Evolutionary conservation across 148 eudicot genomes (phyloP).

Genomic region (Arctostaphylos glauca): DNA sequence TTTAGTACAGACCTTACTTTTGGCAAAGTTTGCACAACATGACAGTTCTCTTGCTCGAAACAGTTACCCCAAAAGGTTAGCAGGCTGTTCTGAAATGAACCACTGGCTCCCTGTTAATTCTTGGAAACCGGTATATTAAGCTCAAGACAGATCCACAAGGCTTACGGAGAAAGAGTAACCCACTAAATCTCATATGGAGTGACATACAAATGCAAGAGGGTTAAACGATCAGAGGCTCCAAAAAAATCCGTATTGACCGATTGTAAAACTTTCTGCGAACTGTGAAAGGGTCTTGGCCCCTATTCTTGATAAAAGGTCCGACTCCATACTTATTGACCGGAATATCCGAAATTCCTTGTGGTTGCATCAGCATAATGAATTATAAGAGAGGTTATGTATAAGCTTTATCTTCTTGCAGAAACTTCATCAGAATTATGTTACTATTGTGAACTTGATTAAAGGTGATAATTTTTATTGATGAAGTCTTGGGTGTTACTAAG

Average conservation of each 20-base stretch:
- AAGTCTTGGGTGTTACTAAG: neutral
- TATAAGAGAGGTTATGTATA: neutral
- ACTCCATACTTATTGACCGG: neutral
- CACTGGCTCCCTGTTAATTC: neutral
- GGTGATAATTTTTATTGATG: neutral
- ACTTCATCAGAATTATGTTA: neutral
- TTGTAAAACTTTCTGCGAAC: neutral
- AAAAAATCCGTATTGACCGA: neutral
- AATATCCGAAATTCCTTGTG: neutral
- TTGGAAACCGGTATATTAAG: neutral
- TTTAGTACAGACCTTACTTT: neutral
- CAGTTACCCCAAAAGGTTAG: neutral
- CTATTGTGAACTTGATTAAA: neutral
- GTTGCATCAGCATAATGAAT: neutral
- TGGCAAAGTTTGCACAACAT: neutral
- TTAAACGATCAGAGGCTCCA: neutral
- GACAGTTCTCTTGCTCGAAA: neutral
- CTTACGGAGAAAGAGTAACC: neutral
- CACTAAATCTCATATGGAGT: neutral
- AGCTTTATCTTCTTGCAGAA: neutral
- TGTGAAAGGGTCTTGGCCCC: neutral
- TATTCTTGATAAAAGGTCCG: neutral
- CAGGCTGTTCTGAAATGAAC: neutral
- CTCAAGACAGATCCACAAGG: neutral
- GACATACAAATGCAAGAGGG: neutral